Percentiles rank a stretch among this genome's conserved stretches.
These are phyloP conservation scores for Trichoderma arundinaceum DNA, from an alignment of 2,329 filamentous ascomycete genomes.

Conservation along the genomic window DNA sequence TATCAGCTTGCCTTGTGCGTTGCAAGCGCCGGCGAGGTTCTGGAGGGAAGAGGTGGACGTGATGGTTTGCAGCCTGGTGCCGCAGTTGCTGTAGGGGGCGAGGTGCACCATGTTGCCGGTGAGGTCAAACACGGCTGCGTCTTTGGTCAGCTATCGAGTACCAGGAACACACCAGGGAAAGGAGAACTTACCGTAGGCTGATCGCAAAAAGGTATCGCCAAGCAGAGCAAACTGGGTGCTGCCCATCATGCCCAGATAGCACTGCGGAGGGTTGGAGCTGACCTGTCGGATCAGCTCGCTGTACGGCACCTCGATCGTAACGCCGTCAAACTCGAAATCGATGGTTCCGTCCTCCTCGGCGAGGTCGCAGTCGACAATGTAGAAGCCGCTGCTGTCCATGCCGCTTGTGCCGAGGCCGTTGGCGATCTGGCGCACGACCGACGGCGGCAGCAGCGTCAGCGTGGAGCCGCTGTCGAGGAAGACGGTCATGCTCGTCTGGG, in stretches of 20 bases:
- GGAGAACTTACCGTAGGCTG: conserved; percentile 53
- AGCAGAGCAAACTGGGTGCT: conserved; percentile 56
- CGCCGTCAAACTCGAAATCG: conserved; percentile 56
- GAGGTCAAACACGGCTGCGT: conserved; percentile 57
- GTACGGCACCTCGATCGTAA: conserved; percentile 57
- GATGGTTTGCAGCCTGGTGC: conserved; percentile 38
- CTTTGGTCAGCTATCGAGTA: background rate
- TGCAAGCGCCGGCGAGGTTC: conserved; percentile 34
- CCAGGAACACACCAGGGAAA: background rate
- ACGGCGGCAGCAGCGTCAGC: conserved; percentile 67
- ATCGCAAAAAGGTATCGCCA: conserved; percentile 60
- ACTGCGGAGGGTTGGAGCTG: conserved; percentile 41
- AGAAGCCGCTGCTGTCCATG: conserved; percentile 52
- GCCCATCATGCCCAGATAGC: conserved; percentile 57
- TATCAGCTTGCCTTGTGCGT: background rate
- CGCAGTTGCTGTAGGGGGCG: conserved; percentile 58
- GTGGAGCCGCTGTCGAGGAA: conserved; percentile 75
- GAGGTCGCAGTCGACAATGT: conserved; percentile 53
- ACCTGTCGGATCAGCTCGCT: conserved; percentile 51
- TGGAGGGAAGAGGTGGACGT: conserved; percentile 29
- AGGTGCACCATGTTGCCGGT: conserved; percentile 55
- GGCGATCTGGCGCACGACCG: conserved; percentile 57
- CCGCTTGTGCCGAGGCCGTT: conserved; percentile 53
- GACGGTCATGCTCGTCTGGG: conserved; percentile 55
- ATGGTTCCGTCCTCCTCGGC: conserved; percentile 50